A percentile compares a stretch with the other conserved stretches of the same genome.
Evolutionary conservation across 352 stramenopile species (phyloP).

Genomic region (Globisporangium emineosum): DNA sequence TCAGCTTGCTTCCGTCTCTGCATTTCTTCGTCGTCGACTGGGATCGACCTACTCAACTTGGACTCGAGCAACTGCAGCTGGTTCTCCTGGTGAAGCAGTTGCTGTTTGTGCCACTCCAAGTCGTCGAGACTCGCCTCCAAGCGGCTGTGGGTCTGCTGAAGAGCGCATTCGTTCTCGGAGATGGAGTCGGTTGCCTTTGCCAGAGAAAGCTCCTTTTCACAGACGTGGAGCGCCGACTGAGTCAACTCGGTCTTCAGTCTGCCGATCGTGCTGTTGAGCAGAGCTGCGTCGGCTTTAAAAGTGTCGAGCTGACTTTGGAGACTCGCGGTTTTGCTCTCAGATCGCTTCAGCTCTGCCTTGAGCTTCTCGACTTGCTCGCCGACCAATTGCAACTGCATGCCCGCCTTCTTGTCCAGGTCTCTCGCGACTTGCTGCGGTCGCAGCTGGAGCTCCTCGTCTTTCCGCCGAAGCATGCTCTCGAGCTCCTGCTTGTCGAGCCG

Average conservation of each 20-base stretch:
- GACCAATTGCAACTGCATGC: constrained; percentile 10
- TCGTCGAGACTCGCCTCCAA: constrained; percentile 25
- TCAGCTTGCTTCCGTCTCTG: constrained; percentile 36
- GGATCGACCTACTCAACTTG: constrained; percentile 47
- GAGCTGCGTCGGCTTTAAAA: constrained; percentile 2
- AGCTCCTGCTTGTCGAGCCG: constrained; percentile 33
- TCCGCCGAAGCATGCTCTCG: constrained; percentile 24
- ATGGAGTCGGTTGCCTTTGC: neutral
- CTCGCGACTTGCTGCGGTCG: constrained; percentile 6
- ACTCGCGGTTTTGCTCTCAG: neutral
- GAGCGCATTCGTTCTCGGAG: neutral
- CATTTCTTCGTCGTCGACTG: constrained; percentile 46
- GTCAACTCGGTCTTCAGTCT: constrained; percentile 1
- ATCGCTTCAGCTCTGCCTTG: constrained; percentile 14
- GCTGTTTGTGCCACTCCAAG: constrained; percentile 26
- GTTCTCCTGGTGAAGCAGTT: constrained; percentile 37
- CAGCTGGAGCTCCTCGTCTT: constrained; percentile 25
- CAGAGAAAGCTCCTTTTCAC: neutral
- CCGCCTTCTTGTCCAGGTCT: constrained; percentile 21
- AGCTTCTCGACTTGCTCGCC: constrained; percentile 24
- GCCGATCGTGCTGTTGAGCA: neutral
- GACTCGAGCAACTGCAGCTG: constrained; percentile 45
- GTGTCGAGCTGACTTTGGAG: constrained; percentile 8
- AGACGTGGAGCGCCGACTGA: neutral
- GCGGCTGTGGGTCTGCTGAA: constrained; percentile 29